Conservation (phyloP, 2,329 filamentous ascomycete genomes). For the Colletotrichum abscissum region DNA sequence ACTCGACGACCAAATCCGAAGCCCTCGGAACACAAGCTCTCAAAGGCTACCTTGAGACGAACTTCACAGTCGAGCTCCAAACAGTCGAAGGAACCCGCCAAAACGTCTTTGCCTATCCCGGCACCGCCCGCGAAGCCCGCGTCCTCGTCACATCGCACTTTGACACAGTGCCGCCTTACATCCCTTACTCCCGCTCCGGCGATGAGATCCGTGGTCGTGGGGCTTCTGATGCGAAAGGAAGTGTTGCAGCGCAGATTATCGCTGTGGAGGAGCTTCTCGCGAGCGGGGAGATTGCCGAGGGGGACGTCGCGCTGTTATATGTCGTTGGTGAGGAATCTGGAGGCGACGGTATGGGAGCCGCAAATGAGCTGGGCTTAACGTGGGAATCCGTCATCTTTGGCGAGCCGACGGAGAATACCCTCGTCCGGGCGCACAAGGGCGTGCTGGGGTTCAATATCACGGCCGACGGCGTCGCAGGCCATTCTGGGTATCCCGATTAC, state of each 20-base stretch:
- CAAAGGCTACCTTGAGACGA: conserved; percentile 68
- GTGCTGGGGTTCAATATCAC: conserved; percentile 74
- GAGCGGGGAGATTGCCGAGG: conserved; percentile 50
- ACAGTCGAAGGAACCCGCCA: conserved; percentile 59
- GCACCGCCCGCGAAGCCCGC: conserved; percentile 60
- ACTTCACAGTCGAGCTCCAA: conserved; percentile 55
- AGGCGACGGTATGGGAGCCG: conserved; percentile 80
- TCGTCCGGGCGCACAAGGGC: conserved; percentile 94
- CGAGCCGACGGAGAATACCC: conserved; percentile 89
- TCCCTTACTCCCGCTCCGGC: conserved; percentile 72
- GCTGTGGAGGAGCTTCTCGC: conserved; percentile 69
- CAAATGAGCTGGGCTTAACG: conserved; percentile 45
- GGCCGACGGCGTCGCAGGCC: conserved; percentile 80
- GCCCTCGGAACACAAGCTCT: conserved; percentile 75
- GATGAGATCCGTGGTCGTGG: conserved; percentile 76
- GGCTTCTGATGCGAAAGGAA: conserved; percentile 77
- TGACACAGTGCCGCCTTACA: conserved; percentile 80
- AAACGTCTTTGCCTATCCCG: conserved; percentile 80
- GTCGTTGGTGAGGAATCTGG: conserved; percentile 86
- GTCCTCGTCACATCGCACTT: conserved; percentile 83
- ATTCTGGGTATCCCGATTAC: conserved; percentile 93
- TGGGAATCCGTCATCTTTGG: conserved; percentile 85
- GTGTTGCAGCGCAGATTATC: conserved; percentile 78
- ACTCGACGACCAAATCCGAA: conserved; percentile 79
- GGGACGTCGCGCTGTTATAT: conserved; percentile 70